Base-by-base conservation (phyloP, 2,329 filamentous ascomycete species). In the Neonectria sp. region DNA sequence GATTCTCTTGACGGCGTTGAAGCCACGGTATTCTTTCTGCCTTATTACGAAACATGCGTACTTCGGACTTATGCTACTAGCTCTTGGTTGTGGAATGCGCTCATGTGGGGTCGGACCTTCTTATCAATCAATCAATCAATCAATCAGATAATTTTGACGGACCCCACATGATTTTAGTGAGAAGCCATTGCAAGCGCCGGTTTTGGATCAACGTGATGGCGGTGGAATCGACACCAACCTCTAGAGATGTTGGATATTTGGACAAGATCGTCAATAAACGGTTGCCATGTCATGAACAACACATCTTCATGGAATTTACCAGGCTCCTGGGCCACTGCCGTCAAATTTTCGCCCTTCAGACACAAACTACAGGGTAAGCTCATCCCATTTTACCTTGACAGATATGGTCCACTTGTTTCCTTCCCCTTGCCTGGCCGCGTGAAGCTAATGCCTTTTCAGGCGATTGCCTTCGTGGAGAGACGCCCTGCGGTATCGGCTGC, bases 71-170 rank as follows among this genome's bases (percentile, higher is more conserved):
- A 17, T 21, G 21, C 21, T 21, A 37, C 35, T 37, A 37, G 6
- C 12, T 37, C 29, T 27, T 33, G 27, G 49, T 21, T 29, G 9
- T 17, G 17, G n/a, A 52, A 53, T 37, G 35, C 31, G 51, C 51
- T 35, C 51, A 35, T 35, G 51, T 25, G 31, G 51, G n/a, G 51
- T 24, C 37, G 7, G 40, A 24, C n/a, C 51, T 37, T 53, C 51
- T 53, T 53, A 53, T 53, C 51, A 53, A 53, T 53, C 37, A 17
- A 33, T 24, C 17, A 51, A 51, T 51, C 48, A 51, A n/a, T 40
- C 40, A 35, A 53, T 53, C 51, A 53, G 51, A 53, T 53, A 35
- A 35, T 21, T 7, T 6, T 24, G 15, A 4, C 3, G 3, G 25
- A 9, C 25, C 15, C 48, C 46, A 49, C 21, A 21, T 21, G 21